Base-by-base conservation (phyloP, 352 stramenopile species). In the Pythium apleroticum region DNA sequence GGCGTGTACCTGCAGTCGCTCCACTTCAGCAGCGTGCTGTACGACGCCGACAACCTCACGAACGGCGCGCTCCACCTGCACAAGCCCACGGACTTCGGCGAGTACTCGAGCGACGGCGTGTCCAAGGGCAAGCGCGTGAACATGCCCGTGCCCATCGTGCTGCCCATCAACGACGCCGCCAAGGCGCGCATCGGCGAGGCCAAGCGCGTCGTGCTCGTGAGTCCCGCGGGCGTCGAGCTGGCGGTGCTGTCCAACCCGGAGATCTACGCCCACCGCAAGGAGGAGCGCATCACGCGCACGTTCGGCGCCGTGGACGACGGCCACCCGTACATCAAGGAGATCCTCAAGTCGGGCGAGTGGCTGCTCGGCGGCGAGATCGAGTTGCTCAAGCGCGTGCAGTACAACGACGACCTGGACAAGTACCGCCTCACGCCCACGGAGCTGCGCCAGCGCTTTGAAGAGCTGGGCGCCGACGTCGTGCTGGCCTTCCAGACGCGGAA, bases 401-500 rank as follows among this genome's bases (percentile, higher is more conserved):
- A 99, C 84, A 96, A 98, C 74, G 97, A 99, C 68, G 96, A 97
- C 28, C 73, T 99, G 33, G 97, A 99, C 74, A 66, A 98, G 73
- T 99, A 97, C 78, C 91, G 97, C 30, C 84, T 99, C 56, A 98
- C 97, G 12, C 91, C 93, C 2, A 89, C 63, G 3, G 96, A 99
- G 65, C 72, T 99, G 35, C 91, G 96, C 56, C 78, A 89, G 33
- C 88, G 97, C 68, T 99, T 99, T 69, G 83, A 98, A 37, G 77
- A 89, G 10, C 97, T 98, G 81, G 84, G 90, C 37, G 96, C 97
- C 0, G 97, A 99, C 74, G 97, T 98, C 2, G 96, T 99, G 28
- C 96, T 98, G 48, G 97, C 97, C 25, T 99, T 99, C 75, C 96
- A 99, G 78, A 99, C 97, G 20, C 80, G 96, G 52, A 99, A 99